Percentiles rank a stretch among this genome's conserved stretches.
phyloP scores from a whole-genome alignment of 306 rosid species.

The Glycine tomentella region DNA sequence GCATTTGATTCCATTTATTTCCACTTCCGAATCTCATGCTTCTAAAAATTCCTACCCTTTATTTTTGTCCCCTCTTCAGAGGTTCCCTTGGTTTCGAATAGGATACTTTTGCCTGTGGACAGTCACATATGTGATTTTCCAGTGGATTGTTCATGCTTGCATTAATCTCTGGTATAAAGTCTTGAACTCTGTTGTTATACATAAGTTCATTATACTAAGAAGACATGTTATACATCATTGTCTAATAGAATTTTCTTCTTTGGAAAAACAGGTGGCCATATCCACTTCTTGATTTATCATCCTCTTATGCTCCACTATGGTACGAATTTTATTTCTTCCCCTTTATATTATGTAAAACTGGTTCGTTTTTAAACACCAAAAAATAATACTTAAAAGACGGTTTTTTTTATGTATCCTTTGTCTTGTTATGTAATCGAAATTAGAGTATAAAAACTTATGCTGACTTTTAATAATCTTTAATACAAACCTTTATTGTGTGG shows the following conservation, averaged over 20 bases:
- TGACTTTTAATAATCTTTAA: no score
- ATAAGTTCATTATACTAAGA: background rate
- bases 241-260: conserved; percentile 25
- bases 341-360: background rate
- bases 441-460: no score
- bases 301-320: conserved; percentile 90
- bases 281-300: conserved; percentile 95
- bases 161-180: conserved; percentile 71
- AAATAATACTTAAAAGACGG: background rate
- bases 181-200: background rate
- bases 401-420: background rate
- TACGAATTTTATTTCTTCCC: conserved; percentile 38
- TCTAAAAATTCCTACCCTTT: conserved; percentile 25
- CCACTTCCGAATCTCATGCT: conserved; percentile 17
- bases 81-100: conserved; percentile 93
- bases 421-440: background rate
- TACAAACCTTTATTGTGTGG: no score
- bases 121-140: conserved; percentile 71
- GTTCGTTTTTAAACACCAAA: background rate
- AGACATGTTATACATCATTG: conserved; percentile 10
- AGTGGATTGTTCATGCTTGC: conserved; percentile 87
- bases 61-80: conserved; percentile 51
- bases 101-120: conserved; percentile 97
- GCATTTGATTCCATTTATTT: conserved; percentile 37
- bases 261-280: conserved; percentile 92